Evolutionary conservation across 2,329 filamentous ascomycete genomes (phyloP).

Genomic region (Trichoderma harzianum): DNA sequence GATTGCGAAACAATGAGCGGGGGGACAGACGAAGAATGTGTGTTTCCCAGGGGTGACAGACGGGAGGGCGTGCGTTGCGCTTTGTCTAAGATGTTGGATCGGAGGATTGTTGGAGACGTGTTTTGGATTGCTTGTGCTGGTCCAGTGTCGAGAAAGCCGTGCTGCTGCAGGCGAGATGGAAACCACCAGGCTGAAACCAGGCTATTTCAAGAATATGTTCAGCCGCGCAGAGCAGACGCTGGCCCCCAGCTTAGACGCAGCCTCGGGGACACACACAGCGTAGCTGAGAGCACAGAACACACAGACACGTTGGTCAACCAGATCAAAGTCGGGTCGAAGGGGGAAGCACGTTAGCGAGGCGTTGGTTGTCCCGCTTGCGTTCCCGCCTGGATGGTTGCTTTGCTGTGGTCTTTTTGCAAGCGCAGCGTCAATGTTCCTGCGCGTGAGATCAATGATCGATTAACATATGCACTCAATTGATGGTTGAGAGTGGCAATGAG

Average conservation of each 20-base stretch:
- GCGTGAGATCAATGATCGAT: neutral
- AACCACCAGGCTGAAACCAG: constrained; percentile 11
- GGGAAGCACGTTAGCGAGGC: neutral
- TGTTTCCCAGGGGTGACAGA: neutral
- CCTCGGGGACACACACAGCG: neutral
- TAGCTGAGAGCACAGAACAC: neutral
- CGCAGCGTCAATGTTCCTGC: neutral
- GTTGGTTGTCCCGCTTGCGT: neutral
- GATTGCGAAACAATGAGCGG: neutral
- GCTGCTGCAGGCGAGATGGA: neutral
- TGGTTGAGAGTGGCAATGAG: neutral
- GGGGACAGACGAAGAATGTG: neutral
- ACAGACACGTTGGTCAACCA: neutral
- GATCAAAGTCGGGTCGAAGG: neutral
- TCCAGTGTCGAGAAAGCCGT: neutral
- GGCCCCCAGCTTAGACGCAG: constrained; percentile 13
- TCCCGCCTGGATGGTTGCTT: neutral
- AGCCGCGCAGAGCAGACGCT: constrained; percentile 14
- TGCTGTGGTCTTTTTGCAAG: neutral
- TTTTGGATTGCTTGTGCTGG: neutral
- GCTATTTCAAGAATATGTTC: neutral
- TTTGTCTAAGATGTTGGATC: constrained; percentile 8
- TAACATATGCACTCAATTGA: neutral
- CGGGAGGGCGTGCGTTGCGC: neutral
- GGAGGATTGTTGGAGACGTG: neutral